Evolutionary conservation across 2,329 filamentous ascomycete species (phyloP).

Genomic region (Pseudomassariella vexata): DNA sequence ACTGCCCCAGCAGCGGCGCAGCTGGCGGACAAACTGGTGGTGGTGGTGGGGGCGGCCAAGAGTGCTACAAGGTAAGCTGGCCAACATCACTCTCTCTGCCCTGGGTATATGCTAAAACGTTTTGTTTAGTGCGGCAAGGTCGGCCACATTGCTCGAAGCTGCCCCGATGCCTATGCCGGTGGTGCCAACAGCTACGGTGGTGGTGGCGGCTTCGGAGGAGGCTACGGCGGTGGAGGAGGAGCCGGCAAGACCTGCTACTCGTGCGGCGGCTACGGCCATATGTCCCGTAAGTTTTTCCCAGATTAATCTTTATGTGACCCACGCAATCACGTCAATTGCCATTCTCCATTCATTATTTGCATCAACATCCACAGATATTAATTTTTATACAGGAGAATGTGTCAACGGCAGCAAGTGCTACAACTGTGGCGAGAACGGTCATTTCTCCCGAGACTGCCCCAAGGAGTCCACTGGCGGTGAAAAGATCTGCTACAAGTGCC

Average conservation of each 20-base stretch:
- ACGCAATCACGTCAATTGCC: too few species aligned
- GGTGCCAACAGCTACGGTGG: conserved; percentile 39
- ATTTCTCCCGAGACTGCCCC: conserved; percentile 93
- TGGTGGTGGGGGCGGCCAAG: conserved; percentile 46
- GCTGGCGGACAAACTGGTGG: conserved; percentile 39
- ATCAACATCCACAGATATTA: conserved; percentile 7
- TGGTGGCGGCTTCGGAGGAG: conserved; percentile 34
- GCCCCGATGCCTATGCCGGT: conserved; percentile 58
- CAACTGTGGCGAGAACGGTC: conserved; percentile 93
- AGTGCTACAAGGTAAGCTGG: conserved; percentile 77
- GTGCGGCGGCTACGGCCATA: conserved; percentile 93
- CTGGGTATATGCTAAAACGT: too few species aligned
- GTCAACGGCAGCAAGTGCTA: conserved; percentile 99
- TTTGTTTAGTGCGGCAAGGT: conserved; percentile 74
- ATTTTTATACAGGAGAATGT: conserved; percentile 84
- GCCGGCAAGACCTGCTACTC: conserved; percentile 91
- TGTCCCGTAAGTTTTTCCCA: conserved; percentile 66
- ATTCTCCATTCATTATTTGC: background rate
- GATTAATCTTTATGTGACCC: background rate
- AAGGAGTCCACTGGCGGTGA: conserved; percentile 81
- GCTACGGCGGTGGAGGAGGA: conserved; percentile 39
- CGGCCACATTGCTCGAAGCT: conserved; percentile 93
- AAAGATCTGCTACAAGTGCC: conserved; percentile 98
- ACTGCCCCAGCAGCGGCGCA: conserved; percentile 57
- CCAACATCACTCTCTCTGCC: too few species aligned